Base-by-base conservation (phyloP, 1,139 yeast species). In the Geotrichum carabidarum region DNA sequence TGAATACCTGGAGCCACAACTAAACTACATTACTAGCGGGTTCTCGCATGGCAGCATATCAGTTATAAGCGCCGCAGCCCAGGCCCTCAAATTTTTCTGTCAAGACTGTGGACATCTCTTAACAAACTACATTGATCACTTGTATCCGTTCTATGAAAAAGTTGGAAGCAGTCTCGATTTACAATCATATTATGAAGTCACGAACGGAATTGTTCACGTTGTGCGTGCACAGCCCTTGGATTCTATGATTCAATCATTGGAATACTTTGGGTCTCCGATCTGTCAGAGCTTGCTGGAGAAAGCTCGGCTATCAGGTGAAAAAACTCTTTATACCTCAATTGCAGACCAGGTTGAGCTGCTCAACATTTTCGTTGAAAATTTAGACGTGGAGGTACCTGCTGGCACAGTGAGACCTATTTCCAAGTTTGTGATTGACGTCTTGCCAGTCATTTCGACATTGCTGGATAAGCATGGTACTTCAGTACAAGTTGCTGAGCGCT, bases 71-170 rank as follows among this genome's bases (percentile, higher is more conserved):
- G 97, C 99, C 0, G 90, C 98, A 0, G 86, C 97, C 0, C 93
- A 88, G 69, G 95, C 99, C 0, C 77, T 93, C 64, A 89, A 89
- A 91, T 91, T 83, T 67, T 88, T 93, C 66, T 91, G 98, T 72
- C 87, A 87, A 65, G 99, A 94, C 70, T 94, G 99, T 66, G 79
- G 95, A 0, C 54, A 71, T 14, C 74, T 83, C 18, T 74, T 93
- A 61, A 81, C 84, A 34, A 78, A 80, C 54, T 87, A 81, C 66
- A 74, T 89, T 63, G 90, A 84, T 54, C 96, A 89, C 67, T 74
- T 93, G 54, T 83, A 84, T 63, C 76, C 82, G 59, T 83, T 93
- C 60, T 93, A 88, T 69, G 81, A 81, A 54, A 84, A 81, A 62
- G 80, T 91, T 41, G 71, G 74, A 42, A 69, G 71, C 15, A 62